Evolutionary conservation across 2,329 filamentous ascomycete species (phyloP), one percentile per base, ranked within the genome.

Genomic region (Dactylellina drechsleri): DNA sequence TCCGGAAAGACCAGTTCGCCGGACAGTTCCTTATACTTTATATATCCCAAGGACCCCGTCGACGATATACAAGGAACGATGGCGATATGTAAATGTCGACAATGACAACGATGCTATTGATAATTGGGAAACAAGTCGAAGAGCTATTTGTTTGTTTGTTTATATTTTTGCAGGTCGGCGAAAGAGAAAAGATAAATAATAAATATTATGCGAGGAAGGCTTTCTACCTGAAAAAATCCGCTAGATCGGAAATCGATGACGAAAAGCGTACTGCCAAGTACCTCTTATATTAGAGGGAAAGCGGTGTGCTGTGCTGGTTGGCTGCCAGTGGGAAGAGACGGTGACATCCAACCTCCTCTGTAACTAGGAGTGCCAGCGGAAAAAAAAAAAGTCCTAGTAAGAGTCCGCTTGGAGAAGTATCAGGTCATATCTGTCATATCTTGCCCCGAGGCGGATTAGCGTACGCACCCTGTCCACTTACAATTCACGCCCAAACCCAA

Each of bases 391-490:
- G 15, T 50, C 47, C 57, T 62, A 50, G 20, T n/a, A 52, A 43
- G 49, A 62, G 66, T 64, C 60, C 59, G 66, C 57, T 52, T 58
- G 49, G 64, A 65, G 52, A 20, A 59, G 71, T 75, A 75, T 75
- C 71, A 68, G 62, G 66, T 68, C 66, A 71, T 71, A 71, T 71
- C 66, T 47, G 66, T 65, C 62, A 67, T 75, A 74, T 74, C 68
- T 56, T 52, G 57, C 56, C 68, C 68, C 43, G 56, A 45, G 50
- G 18, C 40, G 62, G 57, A 50, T 36, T 67, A 68, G 71, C 43
- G 41, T 43, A 36, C 49, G 66, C n/a, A 49, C 50, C 71, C 62
- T 53, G 62, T 43, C 50, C 50, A 71, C 58, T 64, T 68, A 67
- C 26, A 28, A 28, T 28, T 28, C 26, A 40, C 23, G 53, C 60